Percentiles rank a stretch among this genome's conserved stretches.
Evolutionary conservation across 2,329 filamentous ascomycete genomes (phyloP).

Genomic region (Nannizzia gypsea): DNA sequence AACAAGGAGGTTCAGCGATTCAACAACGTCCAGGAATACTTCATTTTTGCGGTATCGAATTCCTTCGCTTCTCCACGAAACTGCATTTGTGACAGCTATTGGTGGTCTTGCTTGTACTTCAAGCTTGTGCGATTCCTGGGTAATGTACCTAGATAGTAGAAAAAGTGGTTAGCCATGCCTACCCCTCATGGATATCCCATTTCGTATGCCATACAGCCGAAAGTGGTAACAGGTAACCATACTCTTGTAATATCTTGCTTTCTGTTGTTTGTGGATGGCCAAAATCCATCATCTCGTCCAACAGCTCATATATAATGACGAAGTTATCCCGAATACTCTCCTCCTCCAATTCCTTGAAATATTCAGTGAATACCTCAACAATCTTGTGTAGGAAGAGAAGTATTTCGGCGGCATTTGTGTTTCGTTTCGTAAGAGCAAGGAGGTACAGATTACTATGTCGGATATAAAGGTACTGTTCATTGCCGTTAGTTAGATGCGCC

Average conservation of each 20-base stretch:
- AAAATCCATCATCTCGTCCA: constrained; percentile 99
- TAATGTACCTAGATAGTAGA: constrained; percentile 59
- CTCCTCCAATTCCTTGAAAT: constrained; percentile 98
- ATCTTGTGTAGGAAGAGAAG: constrained; percentile 96
- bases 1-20: constrained; percentile 90
- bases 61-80: constrained; percentile 94
- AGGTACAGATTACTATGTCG: constrained; percentile 98
- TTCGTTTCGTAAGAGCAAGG: constrained; percentile 92
- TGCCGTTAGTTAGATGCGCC: background rate
- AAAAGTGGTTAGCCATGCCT: background rate
- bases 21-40: constrained; percentile 94
- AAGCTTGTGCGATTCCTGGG: constrained; percentile 96
- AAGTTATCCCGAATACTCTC: constrained; percentile 99
- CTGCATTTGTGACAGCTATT: constrained; percentile 95
- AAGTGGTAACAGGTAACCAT: constrained; percentile 12
- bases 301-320: constrained; percentile 94
- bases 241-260: constrained; percentile 93
- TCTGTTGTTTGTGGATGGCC: constrained; percentile 98
- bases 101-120: constrained; percentile 92
- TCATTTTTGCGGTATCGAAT: constrained; percentile 99
- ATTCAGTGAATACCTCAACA: constrained; percentile 98
- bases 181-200: background rate
- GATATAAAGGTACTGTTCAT: constrained; percentile 82
- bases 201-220: background rate
- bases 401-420: constrained; percentile 97